Evolutionary conservation across 805 yeast species (phyloP).

Genomic region (Starmera dryadoides): DNA sequence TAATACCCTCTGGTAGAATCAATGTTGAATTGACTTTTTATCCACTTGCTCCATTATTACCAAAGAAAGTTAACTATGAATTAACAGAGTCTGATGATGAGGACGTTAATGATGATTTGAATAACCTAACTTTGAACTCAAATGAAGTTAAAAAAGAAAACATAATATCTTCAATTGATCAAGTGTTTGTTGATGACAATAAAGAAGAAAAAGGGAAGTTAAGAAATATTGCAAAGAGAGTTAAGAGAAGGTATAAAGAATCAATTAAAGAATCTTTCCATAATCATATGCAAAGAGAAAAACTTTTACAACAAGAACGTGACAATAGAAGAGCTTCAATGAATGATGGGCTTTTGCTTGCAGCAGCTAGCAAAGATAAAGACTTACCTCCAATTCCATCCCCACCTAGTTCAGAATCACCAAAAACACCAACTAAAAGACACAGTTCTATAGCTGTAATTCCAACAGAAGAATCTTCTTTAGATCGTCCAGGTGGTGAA

Average conservation of each 20-base stretch:
- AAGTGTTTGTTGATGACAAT: conserved; percentile 15
- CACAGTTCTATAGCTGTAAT: neutral
- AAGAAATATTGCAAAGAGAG: conserved; percentile 11
- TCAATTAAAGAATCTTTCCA: conserved; percentile 1
- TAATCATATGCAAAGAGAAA: neutral
- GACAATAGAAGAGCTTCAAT: neutral
- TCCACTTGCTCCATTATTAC: conserved; percentile 16
- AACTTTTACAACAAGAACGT: neutral
- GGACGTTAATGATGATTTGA: no score
- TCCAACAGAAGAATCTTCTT: neutral
- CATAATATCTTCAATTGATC: conserved; percentile 15
- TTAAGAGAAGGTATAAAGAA: conserved; percentile 13
- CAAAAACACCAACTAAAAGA: neutral
- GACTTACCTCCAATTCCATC: neutral
- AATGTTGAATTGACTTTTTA: conserved; percentile 18
- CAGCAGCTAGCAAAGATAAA: neutral
- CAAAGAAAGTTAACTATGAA: conserved; percentile 3
- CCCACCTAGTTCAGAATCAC: no score
- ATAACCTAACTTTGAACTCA: no score
- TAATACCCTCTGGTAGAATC: conserved; percentile 10
- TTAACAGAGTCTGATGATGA: neutral
- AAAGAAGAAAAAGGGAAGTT: conserved; percentile 14
- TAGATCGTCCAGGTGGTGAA: neutral
- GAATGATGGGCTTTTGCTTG: neutral
- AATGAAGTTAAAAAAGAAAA: conserved; percentile 4